Evolutionary conservation across 768 basidiomycete genomes (phyloP), one percentile per base, ranked within the genome.

Genomic region (Hysterangium stoloniferum): DNA sequence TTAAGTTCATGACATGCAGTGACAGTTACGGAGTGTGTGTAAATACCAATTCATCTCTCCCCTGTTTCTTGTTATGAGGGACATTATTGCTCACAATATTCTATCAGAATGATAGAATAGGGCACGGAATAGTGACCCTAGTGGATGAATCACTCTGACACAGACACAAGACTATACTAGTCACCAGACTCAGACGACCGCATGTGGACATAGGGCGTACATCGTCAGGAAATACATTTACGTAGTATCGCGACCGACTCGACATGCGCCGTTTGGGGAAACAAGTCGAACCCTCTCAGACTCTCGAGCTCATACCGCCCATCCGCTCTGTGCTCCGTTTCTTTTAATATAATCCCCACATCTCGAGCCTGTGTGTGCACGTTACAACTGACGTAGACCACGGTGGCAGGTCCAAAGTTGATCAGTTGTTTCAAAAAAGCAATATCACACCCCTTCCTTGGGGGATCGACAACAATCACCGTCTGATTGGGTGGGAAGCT

Each of bases 261-360:
- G 7, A 95, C 90, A 71, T 97, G 94, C 11, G 88, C 86, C 22
- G 92, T 95, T 72, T 97, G 93, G 6, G 95, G 91, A 70, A 98
- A 99, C 48, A 99, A 62, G 70, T 98, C 95, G 57, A 96, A 90
- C 31, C 92, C 94, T 54, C 86, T 66, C 59, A 96, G 57, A 58
- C 82, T 88, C 68, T 93, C 87, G 59, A 99, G 58, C 54, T 77
- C 72, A 67, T 96, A 99, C 56, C 69, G 41, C 64, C 68, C 41
- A 57, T 68, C 48, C 62, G 67, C 40, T 63, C 57, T 56, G 20
- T 53, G 69, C 57, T 66, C 66, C 54, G 73, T 75, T 61, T 77
- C 66, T 19, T 57, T 51, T 37, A 82, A 29, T 31, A 96, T 78
- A 66, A 71, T 77, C 13, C 88, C 92, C 2, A 96, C 73, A 65